These are phyloP conservation scores for Suillus variegatus DNA, from an alignment of 768 basidiomycete genomes.

Conservation along the genomic window DNA sequence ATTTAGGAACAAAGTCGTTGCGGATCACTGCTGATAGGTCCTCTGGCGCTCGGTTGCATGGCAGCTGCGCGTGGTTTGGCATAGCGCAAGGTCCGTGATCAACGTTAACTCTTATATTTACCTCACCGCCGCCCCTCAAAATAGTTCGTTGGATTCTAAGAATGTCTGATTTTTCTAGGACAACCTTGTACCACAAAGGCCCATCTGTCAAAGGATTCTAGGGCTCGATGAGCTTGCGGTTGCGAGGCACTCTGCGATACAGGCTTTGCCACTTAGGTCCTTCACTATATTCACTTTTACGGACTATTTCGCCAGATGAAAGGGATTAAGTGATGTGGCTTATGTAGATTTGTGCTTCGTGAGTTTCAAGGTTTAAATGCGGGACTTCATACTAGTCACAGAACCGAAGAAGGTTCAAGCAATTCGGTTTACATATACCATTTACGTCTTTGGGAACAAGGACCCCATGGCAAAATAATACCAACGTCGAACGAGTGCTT, in stretches of 20 bases:
- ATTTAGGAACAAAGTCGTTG: not conserved
- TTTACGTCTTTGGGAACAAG: slow-evolving; percentile 23
- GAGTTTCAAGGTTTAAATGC: not conserved
- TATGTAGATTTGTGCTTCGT: not conserved
- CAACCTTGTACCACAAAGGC: not conserved
- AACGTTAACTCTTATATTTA: not conserved
- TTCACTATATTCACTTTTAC: not conserved
- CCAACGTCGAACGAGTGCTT: not conserved
- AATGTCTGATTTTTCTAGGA: not conserved
- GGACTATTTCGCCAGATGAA: not conserved
- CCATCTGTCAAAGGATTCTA: not conserved
- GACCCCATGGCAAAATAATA: slow-evolving; percentile 4
- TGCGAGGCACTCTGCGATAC: not conserved
- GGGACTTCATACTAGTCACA: not conserved
- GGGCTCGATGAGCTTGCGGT: not conserved
- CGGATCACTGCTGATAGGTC: not conserved
- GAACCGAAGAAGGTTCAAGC: slow-evolving; percentile 1
- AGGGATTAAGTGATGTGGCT: not conserved
- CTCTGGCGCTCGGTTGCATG: not conserved
- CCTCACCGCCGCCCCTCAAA: not conserved
- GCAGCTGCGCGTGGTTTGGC: not conserved
- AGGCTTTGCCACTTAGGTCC: not conserved
- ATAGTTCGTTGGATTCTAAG: not conserved
- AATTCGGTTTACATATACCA: not conserved
- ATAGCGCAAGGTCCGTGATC: not conserved